Base-by-base conservation (phyloP, 805 yeast genomes). In the Candida ascalaphidarum region DNA sequence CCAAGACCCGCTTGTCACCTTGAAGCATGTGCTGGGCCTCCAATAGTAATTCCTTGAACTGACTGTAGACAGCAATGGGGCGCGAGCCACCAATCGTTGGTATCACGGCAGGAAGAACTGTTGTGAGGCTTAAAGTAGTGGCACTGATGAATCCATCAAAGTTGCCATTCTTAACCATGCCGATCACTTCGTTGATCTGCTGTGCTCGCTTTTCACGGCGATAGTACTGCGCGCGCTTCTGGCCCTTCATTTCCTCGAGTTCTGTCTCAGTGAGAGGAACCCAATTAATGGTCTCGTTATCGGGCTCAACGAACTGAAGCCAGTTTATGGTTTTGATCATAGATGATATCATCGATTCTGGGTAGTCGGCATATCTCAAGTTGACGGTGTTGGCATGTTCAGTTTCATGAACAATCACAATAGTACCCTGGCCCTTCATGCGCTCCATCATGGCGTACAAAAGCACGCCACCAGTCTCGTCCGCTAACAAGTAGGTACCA, bases 391-490 rank as follows among this genome's bases (percentile, higher is more conserved):
- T 88, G 2, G 95, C 77, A 48, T 89, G 96, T 52, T 92, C 98
- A 52, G 85, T 85, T 48, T 92, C 98, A 55, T 92, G 96, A 2
- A 78, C 63, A 13, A 84, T 67, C 3, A 84, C 65, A 24, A 92
- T 74, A 3, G 64, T 48, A 8, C 79, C 79, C 29, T 73, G 59
- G 10, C 95, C 95, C 35, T 75, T 76, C 89, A 94, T 83, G 48
- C 96, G 67, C 50, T 92, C 99, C 55, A 92, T 49, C 68, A 92
- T 64, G 4, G 94, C 84, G 35, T 82, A 82, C 5, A 82, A 71
- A 1, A 92, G 49, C n/a, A 89, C 66, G 5, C 97, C 96, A 18
- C 95, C 88, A n/a, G 95, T 81, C 47, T 92, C 98, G 47, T 92
- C 99, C 30, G 85, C 66, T 3, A 89, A 78, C 14, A 92, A 59